A percentile compares a stretch with the other conserved stretches of the same genome.
Conservation (phyloP, 2,329 filamentous ascomycete genomes). For the Fusarium cyanostomum region DNA sequence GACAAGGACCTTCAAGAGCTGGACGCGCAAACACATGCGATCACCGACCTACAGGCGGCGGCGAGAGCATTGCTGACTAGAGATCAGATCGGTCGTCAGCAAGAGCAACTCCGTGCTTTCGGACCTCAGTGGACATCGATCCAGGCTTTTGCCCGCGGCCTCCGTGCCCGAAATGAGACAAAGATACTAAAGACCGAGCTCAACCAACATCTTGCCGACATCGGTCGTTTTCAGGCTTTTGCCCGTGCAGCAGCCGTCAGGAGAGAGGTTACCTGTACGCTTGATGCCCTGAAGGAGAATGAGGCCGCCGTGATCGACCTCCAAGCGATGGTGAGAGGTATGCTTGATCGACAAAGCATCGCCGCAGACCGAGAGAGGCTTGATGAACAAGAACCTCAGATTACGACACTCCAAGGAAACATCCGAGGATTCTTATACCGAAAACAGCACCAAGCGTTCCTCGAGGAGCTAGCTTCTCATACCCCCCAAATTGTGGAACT, state of each 20-base stretch:
- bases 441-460: slow-evolving; percentile 66
- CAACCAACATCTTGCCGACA: slow-evolving; percentile 52
- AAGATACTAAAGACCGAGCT: slow-evolving; percentile 60
- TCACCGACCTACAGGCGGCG: slow-evolving; percentile 71
- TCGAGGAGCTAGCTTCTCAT: slow-evolving; percentile 76
- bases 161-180: slow-evolving; percentile 57
- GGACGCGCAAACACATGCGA: slow-evolving; percentile 58
- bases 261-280: slow-evolving; percentile 57
- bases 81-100: slow-evolving; percentile 61
- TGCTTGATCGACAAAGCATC: slow-evolving; percentile 64
- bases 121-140: slow-evolving; percentile 59
- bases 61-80: slow-evolving; percentile 70
- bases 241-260: slow-evolving; percentile 65
- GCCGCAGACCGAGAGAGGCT: slow-evolving; percentile 63
- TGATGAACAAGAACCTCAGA: slow-evolving; percentile 63
- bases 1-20: slow-evolving; percentile 63
- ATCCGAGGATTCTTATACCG: slow-evolving; percentile 73
- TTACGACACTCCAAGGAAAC: slow-evolving; percentile 72
- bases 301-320: slow-evolving; percentile 60
- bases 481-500: slow-evolving; percentile 73
- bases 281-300: slow-evolving; percentile 58
- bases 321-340: slow-evolving; percentile 69
- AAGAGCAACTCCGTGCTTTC: slow-evolving; percentile 61
- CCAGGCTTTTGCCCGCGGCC: slow-evolving; percentile 57
- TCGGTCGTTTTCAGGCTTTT: slow-evolving; percentile 61